Percentiles rank a stretch among this genome's conserved stretches.
phyloP scores from a whole-genome alignment of 1,284 basidiomycete species.

The Puccinia novopanici region DNA sequence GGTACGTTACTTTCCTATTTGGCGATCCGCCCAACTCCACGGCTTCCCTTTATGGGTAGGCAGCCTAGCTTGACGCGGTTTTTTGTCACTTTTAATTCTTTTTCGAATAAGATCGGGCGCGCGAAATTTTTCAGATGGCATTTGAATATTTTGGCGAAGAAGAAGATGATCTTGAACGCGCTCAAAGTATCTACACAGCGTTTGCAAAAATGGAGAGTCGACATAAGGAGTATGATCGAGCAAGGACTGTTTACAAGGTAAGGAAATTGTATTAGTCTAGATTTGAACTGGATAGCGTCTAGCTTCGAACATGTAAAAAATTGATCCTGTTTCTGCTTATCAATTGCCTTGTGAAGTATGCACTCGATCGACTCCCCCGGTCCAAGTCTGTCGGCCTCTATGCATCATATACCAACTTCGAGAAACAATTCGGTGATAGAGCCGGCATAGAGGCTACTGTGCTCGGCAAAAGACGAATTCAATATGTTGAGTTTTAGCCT shows the following conservation, averaged over 20 bases:
- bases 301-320: slow-evolving; percentile 25
- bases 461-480: slow-evolving; percentile 90
- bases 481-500: slow-evolving; percentile 68
- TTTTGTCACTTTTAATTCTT: slow-evolving; percentile 14
- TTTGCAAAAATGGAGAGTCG: slow-evolving; percentile 98
- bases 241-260: slow-evolving; percentile 94
- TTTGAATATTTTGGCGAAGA: slow-evolving; percentile 97
- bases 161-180: slow-evolving; percentile 94
- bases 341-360: slow-evolving; percentile 67
- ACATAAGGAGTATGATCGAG: slow-evolving; percentile 92
- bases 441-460: slow-evolving; percentile 88
- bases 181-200: slow-evolving; percentile 89
- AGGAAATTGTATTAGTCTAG: too few species aligned
- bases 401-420: slow-evolving; percentile 90
- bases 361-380: slow-evolving; percentile 81
- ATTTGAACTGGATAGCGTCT: background rate
- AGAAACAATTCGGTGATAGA: slow-evolving; percentile 93
- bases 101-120: slow-evolving; percentile 70
- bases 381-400: slow-evolving; percentile 84
- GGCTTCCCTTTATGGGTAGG: background rate
- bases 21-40: background rate
- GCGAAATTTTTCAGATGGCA: slow-evolving; percentile 95
- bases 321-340: slow-evolving; percentile 14
- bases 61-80: background rate
- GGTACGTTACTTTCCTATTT: slow-evolving; percentile 52